Evolutionary conservation across 2,329 filamentous ascomycete species (phyloP).

Genomic region (Sclerotinia trifoliorum): DNA sequence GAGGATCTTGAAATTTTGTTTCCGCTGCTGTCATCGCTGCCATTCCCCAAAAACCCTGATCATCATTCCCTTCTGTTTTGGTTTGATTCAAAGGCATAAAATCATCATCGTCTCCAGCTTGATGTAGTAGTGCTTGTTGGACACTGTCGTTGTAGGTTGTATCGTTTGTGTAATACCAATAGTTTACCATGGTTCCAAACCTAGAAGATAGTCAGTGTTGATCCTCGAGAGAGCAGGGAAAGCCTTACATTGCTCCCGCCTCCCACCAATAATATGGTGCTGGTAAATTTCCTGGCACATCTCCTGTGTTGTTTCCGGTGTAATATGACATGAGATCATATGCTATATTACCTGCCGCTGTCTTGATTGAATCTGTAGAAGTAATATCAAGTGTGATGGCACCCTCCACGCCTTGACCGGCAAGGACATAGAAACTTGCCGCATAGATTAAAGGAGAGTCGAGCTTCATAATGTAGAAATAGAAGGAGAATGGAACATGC

Average conservation of each 20-base stretch:
- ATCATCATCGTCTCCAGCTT: conserved; percentile 67
- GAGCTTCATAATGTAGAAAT: conserved; percentile 16
- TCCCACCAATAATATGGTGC: conserved; percentile 39
- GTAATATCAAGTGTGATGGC: conserved; percentile 20
- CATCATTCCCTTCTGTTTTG: conserved; percentile 56
- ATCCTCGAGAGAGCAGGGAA: not conserved
- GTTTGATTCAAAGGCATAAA: conserved; percentile 75
- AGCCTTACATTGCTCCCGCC: conserved; percentile 52
- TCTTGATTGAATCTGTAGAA: conserved; percentile 37
- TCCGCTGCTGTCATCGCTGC: conserved; percentile 69
- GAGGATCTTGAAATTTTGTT: conserved; percentile 58
- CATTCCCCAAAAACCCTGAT: conserved; percentile 66
- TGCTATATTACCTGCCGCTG: conserved; percentile 39
- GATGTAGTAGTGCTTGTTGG: conserved; percentile 70
- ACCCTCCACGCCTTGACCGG: conserved; percentile 19
- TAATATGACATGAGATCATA: conserved; percentile 53
- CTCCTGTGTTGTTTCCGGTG: conserved; percentile 46
- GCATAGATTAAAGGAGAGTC: conserved; percentile 10
- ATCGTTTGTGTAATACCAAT: conserved; percentile 79
- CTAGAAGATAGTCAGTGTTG: not conserved
- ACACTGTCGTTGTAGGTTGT: conserved; percentile 50
- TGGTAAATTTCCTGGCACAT: conserved; percentile 49
- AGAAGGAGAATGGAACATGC: not conserved
- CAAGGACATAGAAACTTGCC: conserved; percentile 15
- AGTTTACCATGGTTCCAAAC: conserved; percentile 66